phyloP scores from a whole-genome alignment of 129 eudicot species.

The Kitagawia praeruptora region DNA sequence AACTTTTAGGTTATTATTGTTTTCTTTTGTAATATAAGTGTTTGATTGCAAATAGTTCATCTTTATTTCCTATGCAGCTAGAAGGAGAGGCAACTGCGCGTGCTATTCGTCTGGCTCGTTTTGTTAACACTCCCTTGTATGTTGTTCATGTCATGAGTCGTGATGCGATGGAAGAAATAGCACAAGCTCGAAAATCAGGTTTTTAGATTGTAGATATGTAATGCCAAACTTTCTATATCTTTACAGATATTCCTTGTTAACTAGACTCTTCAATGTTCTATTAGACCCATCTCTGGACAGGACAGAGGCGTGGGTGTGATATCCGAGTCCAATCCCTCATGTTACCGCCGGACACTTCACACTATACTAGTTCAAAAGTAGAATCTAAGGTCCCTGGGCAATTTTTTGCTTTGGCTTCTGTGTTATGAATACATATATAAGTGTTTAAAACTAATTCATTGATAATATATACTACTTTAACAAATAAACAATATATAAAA shows the following conservation, averaged over 20 bases:
- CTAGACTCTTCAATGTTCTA: neutral
- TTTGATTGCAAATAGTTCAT: neutral
- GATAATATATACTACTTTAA: too few relatives aligned
- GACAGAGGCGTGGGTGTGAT: neutral
- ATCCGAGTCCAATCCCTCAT: neutral
- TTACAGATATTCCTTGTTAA: neutral
- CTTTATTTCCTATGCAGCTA: conserved; percentile 40
- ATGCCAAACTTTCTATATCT: neutral
- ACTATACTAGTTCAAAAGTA: neutral
- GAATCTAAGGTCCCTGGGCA: neutral
- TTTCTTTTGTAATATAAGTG: neutral
- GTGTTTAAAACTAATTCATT: neutral
- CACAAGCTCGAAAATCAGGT: conserved; percentile 95
- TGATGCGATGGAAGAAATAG: conserved; percentile 98
- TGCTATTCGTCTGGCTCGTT: conserved; percentile 91
- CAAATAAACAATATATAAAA: too few relatives aligned
- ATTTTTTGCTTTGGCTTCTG: neutral
- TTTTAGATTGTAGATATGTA: neutral
- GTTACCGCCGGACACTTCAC: neutral
- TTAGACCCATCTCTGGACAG: neutral
- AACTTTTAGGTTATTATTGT: neutral
- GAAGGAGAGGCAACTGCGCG: conserved; percentile 98
- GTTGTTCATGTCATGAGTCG: conserved; percentile 98
- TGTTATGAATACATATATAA: neutral
- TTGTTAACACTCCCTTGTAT: conserved; percentile 92